These are phyloP conservation scores for Parathielavia hyrcaniae DNA, from an alignment of 495 filamentous ascomycete genomes.

Conservation along the genomic window DNA sequence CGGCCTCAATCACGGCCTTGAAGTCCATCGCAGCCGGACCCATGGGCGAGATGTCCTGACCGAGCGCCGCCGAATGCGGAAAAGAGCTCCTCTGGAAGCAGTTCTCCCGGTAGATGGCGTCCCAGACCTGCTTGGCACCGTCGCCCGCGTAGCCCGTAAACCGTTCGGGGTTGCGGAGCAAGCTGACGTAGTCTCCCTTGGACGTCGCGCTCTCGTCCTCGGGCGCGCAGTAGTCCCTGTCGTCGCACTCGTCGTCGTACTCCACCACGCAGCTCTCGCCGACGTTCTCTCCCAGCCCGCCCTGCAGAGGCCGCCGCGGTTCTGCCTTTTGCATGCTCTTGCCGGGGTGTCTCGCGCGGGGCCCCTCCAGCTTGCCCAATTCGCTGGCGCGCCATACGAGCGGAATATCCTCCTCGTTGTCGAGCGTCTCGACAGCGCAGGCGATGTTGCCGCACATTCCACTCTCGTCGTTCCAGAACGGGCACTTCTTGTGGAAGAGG, in stretches of 20 bases:
- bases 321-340: slow-evolving; percentile 62
- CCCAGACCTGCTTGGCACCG: slow-evolving; percentile 83
- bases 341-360: slow-evolving; percentile 80
- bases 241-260: slow-evolving; percentile 96
- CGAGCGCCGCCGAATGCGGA: slow-evolving; percentile 44
- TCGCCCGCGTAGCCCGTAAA: slow-evolving; percentile 89
- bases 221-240: slow-evolving; percentile 92
- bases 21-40: slow-evolving; percentile 76
- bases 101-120: slow-evolving; percentile 94
- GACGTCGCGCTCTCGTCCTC: slow-evolving; percentile 81
- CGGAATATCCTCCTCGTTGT: slow-evolving; percentile 91
- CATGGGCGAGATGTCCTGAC: slow-evolving; percentile 35
- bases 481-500: slow-evolving; percentile 90
- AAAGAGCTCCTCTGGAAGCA: slow-evolving; percentile 75
- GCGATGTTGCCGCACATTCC: slow-evolving; percentile 97
- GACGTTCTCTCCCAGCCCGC: slow-evolving; percentile 74
- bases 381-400: slow-evolving; percentile 85
- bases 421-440: slow-evolving; percentile 93
- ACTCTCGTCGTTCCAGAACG: slow-evolving; percentile 90
- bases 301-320: slow-evolving; percentile 68
- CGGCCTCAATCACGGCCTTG: slow-evolving; percentile 69
- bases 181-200: slow-evolving; percentile 93
- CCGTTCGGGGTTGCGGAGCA: slow-evolving; percentile 88
- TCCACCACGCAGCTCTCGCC: slow-evolving; percentile 95
- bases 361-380: slow-evolving; percentile 86